These are phyloP conservation scores for Clonostachys byssicola DNA, from an alignment of 2,329 filamentous ascomycete genomes.

Conservation along the genomic window DNA sequence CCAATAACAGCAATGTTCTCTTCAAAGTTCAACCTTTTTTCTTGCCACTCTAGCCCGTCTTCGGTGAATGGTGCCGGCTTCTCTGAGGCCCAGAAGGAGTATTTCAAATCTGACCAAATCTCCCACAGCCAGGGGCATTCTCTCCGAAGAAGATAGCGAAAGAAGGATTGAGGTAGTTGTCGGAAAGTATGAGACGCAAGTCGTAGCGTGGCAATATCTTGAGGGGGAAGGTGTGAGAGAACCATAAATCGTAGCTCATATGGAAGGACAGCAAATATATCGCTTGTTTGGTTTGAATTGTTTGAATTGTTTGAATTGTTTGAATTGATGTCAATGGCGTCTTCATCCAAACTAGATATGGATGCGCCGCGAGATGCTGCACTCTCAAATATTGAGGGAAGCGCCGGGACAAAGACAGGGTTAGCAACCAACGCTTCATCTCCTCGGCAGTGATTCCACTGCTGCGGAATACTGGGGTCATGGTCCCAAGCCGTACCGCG, in stretches of 20 bases:
- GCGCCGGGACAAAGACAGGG: conserved; percentile 3
- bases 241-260: background rate
- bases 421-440: conserved; percentile 2
- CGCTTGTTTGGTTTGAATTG: too few relatives aligned
- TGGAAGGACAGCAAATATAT: background rate
- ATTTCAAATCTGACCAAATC: background rate
- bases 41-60: too few relatives aligned
- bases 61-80: background rate
- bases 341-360: background rate
- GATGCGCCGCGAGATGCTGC: background rate
- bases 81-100: background rate
- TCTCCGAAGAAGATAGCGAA: background rate
- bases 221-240: background rate
- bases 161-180: background rate
- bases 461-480: background rate
- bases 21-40: too few relatives aligned
- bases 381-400: conserved; percentile 6
- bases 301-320: too few relatives aligned
- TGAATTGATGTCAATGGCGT: background rate
- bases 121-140: background rate
- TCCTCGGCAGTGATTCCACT: conserved; percentile 1
- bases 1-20: too few relatives aligned
- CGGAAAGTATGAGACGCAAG: background rate
- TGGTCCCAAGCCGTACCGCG: background rate
- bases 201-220: background rate